Evolutionary conservation across 768 basidiomycete species (phyloP).

Genomic region (Boletus subcaerulescens): DNA sequence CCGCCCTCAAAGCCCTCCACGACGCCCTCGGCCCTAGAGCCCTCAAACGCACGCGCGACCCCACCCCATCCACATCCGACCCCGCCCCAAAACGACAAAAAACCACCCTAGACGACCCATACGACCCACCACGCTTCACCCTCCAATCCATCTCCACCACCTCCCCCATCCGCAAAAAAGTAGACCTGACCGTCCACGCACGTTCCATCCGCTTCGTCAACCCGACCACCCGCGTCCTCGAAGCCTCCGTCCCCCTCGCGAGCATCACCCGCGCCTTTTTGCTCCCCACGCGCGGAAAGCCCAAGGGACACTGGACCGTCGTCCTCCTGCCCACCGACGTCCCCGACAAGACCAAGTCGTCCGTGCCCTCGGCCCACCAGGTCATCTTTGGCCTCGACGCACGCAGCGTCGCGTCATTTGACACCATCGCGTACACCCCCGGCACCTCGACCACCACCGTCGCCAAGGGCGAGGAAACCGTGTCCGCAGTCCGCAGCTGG

Average conservation of each 20-base stretch:
- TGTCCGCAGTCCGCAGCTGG: conserved; percentile 48
- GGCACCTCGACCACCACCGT: conserved; percentile 26
- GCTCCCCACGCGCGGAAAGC: conserved; percentile 71
- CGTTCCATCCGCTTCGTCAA: conserved; percentile 52
- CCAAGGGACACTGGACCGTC: conserved; percentile 70
- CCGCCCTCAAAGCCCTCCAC: conserved; percentile 21
- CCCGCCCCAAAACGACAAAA: conserved; percentile 19
- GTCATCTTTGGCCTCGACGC: conserved; percentile 75
- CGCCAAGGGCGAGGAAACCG: conserved; percentile 53
- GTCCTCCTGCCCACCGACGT: conserved; percentile 58
- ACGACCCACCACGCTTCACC: conserved; percentile 50
- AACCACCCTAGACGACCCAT: conserved; percentile 14
- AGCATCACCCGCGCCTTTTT: conserved; percentile 61
- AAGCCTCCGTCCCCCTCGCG: conserved; percentile 50
- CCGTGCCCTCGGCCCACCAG: conserved; percentile 42
- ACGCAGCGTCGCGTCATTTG: conserved; percentile 41
- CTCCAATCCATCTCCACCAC: conserved; percentile 66
- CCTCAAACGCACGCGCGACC: conserved; percentile 26
- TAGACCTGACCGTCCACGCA: conserved; percentile 58
- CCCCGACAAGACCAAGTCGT: conserved; percentile 42
- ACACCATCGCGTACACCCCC: conserved; percentile 39
- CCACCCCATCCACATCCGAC: conserved; percentile 7
- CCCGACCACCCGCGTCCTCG: conserved; percentile 45
- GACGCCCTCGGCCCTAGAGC: conserved; percentile 5
- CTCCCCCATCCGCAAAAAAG: conserved; percentile 74